Evolutionary conservation across 2,329 filamentous ascomycete species (phyloP).

Genomic region (Basipetospora chlamydospora): DNA sequence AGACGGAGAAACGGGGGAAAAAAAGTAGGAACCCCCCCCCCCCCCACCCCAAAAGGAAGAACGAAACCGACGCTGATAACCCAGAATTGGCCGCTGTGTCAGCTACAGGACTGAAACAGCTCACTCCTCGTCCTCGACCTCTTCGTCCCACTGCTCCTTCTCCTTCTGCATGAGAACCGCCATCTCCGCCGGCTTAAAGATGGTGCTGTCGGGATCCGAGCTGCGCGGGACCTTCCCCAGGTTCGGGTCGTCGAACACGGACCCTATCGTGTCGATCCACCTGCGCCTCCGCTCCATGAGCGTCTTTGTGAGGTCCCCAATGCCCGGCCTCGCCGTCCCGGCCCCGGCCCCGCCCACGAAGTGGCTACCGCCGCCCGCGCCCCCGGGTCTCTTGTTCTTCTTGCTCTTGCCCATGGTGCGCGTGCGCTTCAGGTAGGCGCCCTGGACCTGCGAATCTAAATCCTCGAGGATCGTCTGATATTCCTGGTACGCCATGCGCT

Average conservation of each 20-base stretch:
- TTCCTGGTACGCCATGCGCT: slow-evolving; percentile 91
- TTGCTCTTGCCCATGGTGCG: slow-evolving; percentile 88
- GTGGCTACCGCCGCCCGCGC: slow-evolving; percentile 58
- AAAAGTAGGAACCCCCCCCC: not conserved
- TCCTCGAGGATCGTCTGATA: slow-evolving; percentile 96
- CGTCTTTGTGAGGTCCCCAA: slow-evolving; percentile 80
- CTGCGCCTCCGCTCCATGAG: slow-evolving; percentile 82
- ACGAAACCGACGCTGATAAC: not conserved
- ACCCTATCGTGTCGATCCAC: slow-evolving; percentile 84
- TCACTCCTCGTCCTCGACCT: slow-evolving; percentile 50
- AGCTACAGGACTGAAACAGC: too few relatives aligned
- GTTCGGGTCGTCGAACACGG: slow-evolving; percentile 75
- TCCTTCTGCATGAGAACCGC: slow-evolving; percentile 58
- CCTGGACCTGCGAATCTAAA: slow-evolving; percentile 85
- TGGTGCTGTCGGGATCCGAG: slow-evolving; percentile 47
- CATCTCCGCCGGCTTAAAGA: slow-evolving; percentile 66
- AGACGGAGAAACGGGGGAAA: too few relatives aligned
- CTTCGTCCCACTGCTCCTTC: slow-evolving; percentile 69
- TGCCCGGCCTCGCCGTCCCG: slow-evolving; percentile 57
- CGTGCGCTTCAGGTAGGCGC: slow-evolving; percentile 89
- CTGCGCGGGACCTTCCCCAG: slow-evolving; percentile 55
- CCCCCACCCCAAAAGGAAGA: slow-evolving; percentile 1
- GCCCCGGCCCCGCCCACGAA: slow-evolving; percentile 42
- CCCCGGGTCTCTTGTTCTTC: slow-evolving; percentile 70
- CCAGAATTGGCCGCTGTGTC: not conserved